Base-by-base conservation (phyloP, 2,329 filamentous ascomycete species). In the Alternaria sp. region DNA sequence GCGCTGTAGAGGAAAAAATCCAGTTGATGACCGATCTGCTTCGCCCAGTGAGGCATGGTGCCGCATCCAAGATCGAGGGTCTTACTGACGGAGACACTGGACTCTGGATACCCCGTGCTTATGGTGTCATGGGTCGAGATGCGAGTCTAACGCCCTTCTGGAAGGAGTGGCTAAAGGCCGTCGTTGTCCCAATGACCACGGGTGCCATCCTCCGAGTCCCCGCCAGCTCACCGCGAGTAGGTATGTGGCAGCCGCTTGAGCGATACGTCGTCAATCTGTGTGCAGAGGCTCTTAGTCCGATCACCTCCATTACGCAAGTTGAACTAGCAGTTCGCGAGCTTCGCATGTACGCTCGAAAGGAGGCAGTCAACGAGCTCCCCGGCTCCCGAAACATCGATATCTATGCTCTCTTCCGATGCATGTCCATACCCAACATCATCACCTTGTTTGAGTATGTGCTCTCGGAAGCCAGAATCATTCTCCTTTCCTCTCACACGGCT, bases 261-360 rank as follows among this genome's bases (percentile, higher is more conserved):
- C 89, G 94, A 74, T 99, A 98, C 78, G 94, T 99, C 34, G 90
- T 98, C 80, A 98, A 98, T 77, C 84, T 99, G 34, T 99, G 95
- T 80, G 94, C 94, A 9, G 94, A 98, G 80, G 95, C 95, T 2
- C 91, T 96, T 73, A 94, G 91, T 73, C 95, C 95, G 1, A 87
- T 97, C 51, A 91, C 91, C 34, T 98, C 95, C 39, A 94, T 96
- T 80, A 98, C 94, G 0, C 95, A 99, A 77, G 93, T 98, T 32
- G 95, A 99, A 80, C 84, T 98, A 38, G 90, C 91, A 1, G 88
- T 99, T 32, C 88, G 95, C 59, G 95, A 99, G 77, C 81, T 99
- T 68, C 91, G 93, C 32, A 84, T 99, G 53, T 98, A 96, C 79
- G 94, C 95, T 7, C 88, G 95, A 36, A 96, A 96, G 75, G 95